Conservation (phyloP, 2,329 filamentous ascomycete species). For the Colletotrichum sp. region DNA sequence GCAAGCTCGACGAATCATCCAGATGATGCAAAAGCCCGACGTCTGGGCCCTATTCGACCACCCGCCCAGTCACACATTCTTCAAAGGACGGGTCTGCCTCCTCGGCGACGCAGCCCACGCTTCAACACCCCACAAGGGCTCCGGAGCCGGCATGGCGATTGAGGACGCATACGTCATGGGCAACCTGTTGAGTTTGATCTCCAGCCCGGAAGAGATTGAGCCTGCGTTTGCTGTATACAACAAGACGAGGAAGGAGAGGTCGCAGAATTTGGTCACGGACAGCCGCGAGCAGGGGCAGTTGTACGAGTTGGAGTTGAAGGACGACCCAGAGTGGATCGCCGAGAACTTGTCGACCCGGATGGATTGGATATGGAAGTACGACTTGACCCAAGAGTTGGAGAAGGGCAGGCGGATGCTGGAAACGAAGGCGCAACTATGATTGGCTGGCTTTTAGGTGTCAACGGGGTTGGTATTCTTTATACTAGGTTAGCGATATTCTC, state of each 20-base stretch:
- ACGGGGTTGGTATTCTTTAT: too few species aligned
- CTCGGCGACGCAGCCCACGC: constrained; percentile 31
- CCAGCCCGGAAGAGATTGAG: constrained; percentile 1
- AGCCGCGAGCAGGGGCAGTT: constrained; percentile 6
- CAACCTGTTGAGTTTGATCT: background rate
- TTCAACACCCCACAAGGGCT: constrained; percentile 27
- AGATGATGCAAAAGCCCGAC: constrained; percentile 13
- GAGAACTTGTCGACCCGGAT: background rate
- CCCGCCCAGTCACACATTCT: constrained; percentile 19
- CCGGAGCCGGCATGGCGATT: constrained; percentile 27
- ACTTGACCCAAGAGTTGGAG: constrained; percentile 4
- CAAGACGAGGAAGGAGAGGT: background rate
- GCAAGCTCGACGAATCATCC: background rate
- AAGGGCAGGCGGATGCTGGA: background rate
- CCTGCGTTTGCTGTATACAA: constrained; percentile 21
- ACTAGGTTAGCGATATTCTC: too few species aligned
- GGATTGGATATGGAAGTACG: constrained; percentile 16
- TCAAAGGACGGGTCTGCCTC: constrained; percentile 23
- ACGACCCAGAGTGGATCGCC: constrained; percentile 5
- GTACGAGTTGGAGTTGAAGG: constrained; percentile 16
- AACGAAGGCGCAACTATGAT: background rate
- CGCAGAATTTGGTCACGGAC: constrained; percentile 1
- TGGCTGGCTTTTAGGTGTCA: background rate
- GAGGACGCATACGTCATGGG: constrained; percentile 29
- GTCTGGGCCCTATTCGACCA: constrained; percentile 19